These are phyloP conservation scores for Lithospermum erythrorhizon DNA, from an alignment of 257 asterid genomes.

Conservation along the genomic window DNA sequence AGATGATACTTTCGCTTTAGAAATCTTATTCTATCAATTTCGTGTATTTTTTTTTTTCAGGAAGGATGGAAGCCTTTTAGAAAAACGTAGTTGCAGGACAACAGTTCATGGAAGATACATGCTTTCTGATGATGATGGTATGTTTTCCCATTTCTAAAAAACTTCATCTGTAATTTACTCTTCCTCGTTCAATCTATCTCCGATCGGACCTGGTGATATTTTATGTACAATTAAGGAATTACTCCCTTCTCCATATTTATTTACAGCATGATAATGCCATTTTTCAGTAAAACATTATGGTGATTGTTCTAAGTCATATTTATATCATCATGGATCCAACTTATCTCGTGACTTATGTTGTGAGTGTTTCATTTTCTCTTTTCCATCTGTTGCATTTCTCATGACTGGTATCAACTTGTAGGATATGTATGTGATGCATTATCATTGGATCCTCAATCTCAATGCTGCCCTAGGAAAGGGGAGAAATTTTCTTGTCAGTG, in stretches of 20 bases:
- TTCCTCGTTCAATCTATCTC: neutral
- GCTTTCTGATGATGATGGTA: conserved; percentile 75
- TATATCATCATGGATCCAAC: too few relatives aligned
- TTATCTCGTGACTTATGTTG: too few relatives aligned
- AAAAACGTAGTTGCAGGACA: conserved; percentile 45
- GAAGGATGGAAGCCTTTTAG: conserved; percentile 50
- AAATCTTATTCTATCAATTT: neutral
- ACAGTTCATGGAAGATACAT: conserved; percentile 84
- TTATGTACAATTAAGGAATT: too few relatives aligned
- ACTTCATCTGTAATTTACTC: neutral
- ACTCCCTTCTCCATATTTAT: too few relatives aligned
- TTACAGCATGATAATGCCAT: neutral
- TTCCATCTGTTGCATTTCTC: conserved; percentile 11
- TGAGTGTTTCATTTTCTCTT: neutral
- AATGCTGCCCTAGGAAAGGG: conserved; percentile 56
- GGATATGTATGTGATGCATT: conserved; percentile 84
- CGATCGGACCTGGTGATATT: neutral
- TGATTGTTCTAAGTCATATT: neutral
- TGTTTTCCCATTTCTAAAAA: conserved; percentile 1
- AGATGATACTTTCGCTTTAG: neutral
- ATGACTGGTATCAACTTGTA: conserved; percentile 20
- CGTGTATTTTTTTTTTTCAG: conserved; percentile 16
- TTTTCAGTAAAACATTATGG: neutral
- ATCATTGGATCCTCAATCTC: conserved; percentile 52
- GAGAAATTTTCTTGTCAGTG: conserved; percentile 84